phyloP scores from a whole-genome alignment of 305 asterid species.

The Nicotiana rustica region DNA sequence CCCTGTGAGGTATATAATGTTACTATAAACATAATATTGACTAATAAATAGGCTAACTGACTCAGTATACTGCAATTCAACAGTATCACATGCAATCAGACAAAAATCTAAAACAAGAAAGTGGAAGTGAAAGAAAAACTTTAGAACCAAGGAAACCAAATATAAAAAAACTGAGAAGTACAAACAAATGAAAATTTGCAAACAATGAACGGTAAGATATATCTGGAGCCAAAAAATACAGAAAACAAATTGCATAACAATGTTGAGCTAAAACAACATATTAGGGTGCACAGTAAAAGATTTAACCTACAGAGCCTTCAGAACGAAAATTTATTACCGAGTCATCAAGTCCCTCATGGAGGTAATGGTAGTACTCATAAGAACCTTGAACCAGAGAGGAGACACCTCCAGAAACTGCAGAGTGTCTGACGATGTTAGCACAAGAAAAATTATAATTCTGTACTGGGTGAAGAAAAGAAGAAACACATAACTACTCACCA shows the following conservation, averaged over 20 bases:
- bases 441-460: background rate
- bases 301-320: slow-evolving; percentile 24
- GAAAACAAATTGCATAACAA: background rate
- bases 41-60: slow-evolving; percentile 11
- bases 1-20: slow-evolving; percentile 60
- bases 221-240: slow-evolving; percentile 27
- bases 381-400: slow-evolving; percentile 89
- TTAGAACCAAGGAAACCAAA: slow-evolving; percentile 2
- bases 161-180: background rate
- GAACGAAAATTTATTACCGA: slow-evolving; percentile 59
- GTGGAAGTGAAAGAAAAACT: slow-evolving; percentile 23
- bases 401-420: slow-evolving; percentile 70
- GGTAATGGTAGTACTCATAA: slow-evolving; percentile 90
- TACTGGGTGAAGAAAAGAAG: background rate
- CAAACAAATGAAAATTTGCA: slow-evolving; percentile 19
- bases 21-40: background rate
- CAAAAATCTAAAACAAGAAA: background rate
- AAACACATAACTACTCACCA: slow-evolving; percentile 54
- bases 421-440: slow-evolving; percentile 22
- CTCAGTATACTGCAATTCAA: background rate
- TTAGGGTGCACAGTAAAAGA: background rate
- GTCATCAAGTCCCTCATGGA: slow-evolving; percentile 93
- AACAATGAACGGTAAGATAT: slow-evolving; percentile 19
- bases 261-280: slow-evolving; percentile 16
- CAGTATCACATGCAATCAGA: background rate